phyloP scores from a whole-genome alignment of 2,329 filamentous ascomycete species.

The Penicillium capsulatum region DNA sequence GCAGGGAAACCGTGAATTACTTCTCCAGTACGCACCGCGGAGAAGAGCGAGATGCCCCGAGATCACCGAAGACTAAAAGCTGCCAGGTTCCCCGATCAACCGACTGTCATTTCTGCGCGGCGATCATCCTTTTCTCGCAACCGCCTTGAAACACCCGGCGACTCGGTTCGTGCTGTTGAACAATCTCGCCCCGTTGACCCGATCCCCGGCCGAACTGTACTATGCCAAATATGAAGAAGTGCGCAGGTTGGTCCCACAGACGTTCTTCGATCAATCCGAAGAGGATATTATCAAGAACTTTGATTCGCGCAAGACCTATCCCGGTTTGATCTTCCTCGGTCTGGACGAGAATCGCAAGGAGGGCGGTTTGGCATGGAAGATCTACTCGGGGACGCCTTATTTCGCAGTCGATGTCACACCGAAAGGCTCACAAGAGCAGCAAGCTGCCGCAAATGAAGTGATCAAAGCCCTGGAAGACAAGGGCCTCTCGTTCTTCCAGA shows the following conservation, averaged over 20 bases:
- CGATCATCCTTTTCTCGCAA: constrained; percentile 46
- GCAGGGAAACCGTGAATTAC: constrained; percentile 50
- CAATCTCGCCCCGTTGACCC: constrained; percentile 68
- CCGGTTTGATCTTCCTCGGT: constrained; percentile 79
- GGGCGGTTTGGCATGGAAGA: constrained; percentile 43
- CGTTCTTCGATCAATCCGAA: constrained; percentile 68
- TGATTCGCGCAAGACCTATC: constrained; percentile 64
- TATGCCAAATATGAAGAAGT: constrained; percentile 68
- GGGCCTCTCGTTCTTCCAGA: constrained; percentile 63
- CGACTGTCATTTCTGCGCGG: constrained; percentile 48
- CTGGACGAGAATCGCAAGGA: constrained; percentile 62
- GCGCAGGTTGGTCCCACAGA: constrained; percentile 62
- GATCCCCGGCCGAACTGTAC: constrained; percentile 58
- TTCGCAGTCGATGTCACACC: constrained; percentile 90
- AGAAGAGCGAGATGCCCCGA: not conserved
- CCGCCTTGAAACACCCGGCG: constrained; percentile 46
- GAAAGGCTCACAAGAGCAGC: constrained; percentile 58
- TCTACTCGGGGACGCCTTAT: constrained; percentile 73
- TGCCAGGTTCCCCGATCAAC: constrained; percentile 47
- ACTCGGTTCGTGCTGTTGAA: constrained; percentile 71
- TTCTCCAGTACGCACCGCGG: constrained; percentile 43
- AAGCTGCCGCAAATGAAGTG: constrained; percentile 53
- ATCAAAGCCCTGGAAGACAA: constrained; percentile 57
- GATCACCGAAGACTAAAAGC: not conserved
- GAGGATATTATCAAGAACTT: constrained; percentile 67